Conservation (phyloP, 2,329 filamentous ascomycete genomes). For the Pseudopithomyces chartarum region DNA sequence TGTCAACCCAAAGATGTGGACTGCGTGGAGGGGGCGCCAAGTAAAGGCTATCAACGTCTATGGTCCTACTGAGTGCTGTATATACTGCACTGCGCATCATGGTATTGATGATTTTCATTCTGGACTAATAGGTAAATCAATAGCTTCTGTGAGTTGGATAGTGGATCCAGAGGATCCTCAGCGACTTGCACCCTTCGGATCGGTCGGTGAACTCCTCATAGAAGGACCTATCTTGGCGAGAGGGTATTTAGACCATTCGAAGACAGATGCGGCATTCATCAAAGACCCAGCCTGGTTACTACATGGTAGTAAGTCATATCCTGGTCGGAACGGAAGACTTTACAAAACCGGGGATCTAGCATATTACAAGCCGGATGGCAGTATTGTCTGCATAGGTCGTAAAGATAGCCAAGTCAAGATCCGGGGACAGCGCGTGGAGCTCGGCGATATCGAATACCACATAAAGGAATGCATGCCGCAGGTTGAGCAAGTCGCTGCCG, state of each 20-base stretch:
- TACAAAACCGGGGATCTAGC: slow-evolving; percentile 24
- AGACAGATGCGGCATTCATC: slow-evolving; percentile 47
- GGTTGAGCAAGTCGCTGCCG: no score
- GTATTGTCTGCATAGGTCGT: slow-evolving; percentile 15
- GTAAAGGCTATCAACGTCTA: no score
- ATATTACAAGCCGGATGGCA: slow-evolving; percentile 13
- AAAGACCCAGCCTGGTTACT: slow-evolving; percentile 54
- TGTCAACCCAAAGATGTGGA: no score
- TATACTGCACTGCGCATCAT: no score
- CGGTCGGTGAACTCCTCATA: slow-evolving; percentile 34
- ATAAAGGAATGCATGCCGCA: no score
- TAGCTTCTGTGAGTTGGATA: neutral
- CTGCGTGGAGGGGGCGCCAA: no score
- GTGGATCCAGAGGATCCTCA: neutral
- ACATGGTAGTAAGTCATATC: no score
- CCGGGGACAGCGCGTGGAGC: slow-evolving; percentile 20
- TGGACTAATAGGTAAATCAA: neutral
- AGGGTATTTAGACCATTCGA: slow-evolving; percentile 22
- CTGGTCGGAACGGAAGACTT: neutral
- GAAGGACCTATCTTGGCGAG: slow-evolving; percentile 54
- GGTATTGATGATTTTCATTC: neutral
- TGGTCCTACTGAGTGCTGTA: no score
- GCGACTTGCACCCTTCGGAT: neutral
- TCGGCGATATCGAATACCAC: slow-evolving; percentile 52
- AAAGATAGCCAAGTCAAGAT: slow-evolving; percentile 23